Percentiles rank a stretch among this genome's conserved stretches.
Conservation (phyloP, 202 grass and related monocot species). For the Carex arenaria region DNA sequence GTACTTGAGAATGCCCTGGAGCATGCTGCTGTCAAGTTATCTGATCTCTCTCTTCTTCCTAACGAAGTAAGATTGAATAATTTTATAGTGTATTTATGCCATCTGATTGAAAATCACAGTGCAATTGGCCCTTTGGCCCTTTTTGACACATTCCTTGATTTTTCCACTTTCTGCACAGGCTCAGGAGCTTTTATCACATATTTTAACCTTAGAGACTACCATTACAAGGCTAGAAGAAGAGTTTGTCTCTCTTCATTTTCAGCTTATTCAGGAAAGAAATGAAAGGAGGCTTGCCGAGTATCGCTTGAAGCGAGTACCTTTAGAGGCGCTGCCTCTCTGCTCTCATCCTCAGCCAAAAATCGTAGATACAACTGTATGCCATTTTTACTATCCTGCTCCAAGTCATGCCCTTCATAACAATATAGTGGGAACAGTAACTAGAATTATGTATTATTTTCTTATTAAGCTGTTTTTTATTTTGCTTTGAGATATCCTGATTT, state of each 20-base stretch:
- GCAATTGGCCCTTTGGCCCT: neutral
- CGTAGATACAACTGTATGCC: slow-evolving; percentile 24
- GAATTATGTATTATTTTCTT: neutral
- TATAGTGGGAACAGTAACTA: neutral
- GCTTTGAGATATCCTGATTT: neutral
- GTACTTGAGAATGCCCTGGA: slow-evolving; percentile 75
- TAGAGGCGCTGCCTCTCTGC: slow-evolving; percentile 12
- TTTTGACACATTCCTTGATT: neutral
- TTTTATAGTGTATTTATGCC: neutral
- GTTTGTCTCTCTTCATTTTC: slow-evolving; percentile 72
- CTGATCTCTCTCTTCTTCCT: slow-evolving; percentile 75
- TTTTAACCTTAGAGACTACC: slow-evolving; percentile 50
- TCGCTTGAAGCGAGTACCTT: slow-evolving; percentile 53
- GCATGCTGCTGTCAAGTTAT: slow-evolving; percentile 66
- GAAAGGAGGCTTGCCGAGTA: slow-evolving; percentile 83
- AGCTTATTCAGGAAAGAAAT: slow-evolving; percentile 94
- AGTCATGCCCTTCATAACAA: neutral
- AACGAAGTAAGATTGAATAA: slow-evolving; percentile 37
- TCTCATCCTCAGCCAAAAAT: slow-evolving; percentile 29
- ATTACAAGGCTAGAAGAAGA: slow-evolving; percentile 75
- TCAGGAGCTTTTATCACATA: slow-evolving; percentile 74
- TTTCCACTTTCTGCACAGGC: slow-evolving; percentile 32
- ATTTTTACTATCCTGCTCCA: neutral
- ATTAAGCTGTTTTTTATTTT: neutral
- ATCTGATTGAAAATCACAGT: neutral